Conservation (phyloP, 208 protist species). For the Zelonia costaricensis region DNA sequence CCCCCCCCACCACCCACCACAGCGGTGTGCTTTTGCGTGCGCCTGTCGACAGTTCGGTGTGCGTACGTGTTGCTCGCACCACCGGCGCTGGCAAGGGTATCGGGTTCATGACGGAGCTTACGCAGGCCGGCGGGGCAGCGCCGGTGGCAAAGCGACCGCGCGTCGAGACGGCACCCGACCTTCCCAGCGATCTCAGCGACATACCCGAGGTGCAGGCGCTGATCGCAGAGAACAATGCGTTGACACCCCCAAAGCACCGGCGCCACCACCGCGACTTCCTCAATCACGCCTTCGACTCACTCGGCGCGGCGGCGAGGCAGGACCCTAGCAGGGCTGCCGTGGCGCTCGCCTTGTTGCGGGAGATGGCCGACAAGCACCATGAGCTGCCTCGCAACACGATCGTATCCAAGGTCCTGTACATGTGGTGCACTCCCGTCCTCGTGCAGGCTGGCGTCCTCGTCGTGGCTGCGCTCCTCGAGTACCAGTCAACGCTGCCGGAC, state of each 20-base stretch:
- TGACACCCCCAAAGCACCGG: slow-evolving; percentile 48
- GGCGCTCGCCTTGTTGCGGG: slow-evolving; percentile 38
- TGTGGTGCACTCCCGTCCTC: slow-evolving; percentile 35
- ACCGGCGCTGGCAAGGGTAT: not conserved
- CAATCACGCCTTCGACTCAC: slow-evolving; percentile 54
- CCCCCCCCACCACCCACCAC: too few species aligned
- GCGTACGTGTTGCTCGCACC: too few species aligned
- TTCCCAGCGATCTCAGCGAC: slow-evolving; percentile 39
- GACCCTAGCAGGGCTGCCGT: slow-evolving; percentile 13
- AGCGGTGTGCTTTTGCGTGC: too few species aligned
- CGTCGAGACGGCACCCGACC: slow-evolving; percentile 32
- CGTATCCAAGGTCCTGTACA: slow-evolving; percentile 64
- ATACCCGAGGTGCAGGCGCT: slow-evolving; percentile 52
- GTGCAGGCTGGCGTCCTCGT: slow-evolving; percentile 33
- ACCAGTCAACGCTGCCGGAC: slow-evolving; percentile 19
- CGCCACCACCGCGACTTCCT: slow-evolving; percentile 60
- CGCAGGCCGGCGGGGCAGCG: not conserved
- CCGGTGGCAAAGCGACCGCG: slow-evolving; percentile 16
- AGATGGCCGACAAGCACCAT: slow-evolving; percentile 48
- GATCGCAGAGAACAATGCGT: slow-evolving; percentile 59
- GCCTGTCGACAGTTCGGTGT: too few species aligned
- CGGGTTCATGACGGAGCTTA: not conserved
- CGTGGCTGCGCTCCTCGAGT: slow-evolving; percentile 30
- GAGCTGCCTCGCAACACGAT: slow-evolving; percentile 55
- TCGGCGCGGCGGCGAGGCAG: slow-evolving; percentile 33